Base-by-base conservation (phyloP, 2,329 filamentous ascomycete genomes). In the Coniella lustricola region DNA sequence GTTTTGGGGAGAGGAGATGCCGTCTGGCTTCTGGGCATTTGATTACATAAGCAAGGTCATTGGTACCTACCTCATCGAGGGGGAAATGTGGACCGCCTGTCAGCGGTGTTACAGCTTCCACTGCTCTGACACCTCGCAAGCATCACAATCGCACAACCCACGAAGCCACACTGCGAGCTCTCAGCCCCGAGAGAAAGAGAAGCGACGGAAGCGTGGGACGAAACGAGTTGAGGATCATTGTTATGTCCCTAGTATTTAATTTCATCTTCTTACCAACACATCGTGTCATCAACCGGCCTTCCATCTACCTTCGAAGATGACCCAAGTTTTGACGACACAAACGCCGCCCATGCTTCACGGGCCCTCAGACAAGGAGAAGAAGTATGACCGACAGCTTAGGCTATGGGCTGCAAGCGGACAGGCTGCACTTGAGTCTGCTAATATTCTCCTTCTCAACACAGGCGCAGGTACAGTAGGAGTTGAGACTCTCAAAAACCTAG, bases 401-500 rank as follows among this genome's bases (percentile, higher is more conserved):
- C 73, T 98, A 13, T 98, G 93, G 93, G 94, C 90, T 53, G 90
- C 91, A 36, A 88, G 81, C 44, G 93, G 93, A 16, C 93, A 98
- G 65, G 78, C 85, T 56, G 91, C 90, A 14, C 76, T 98, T 2
- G 94, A 98, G 66, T 82, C 89, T 49, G 87, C 93, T 18, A 87
- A 94, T 57, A 84, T 98, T n/a, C 78, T 97, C 12, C 76, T 98
- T 4, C 72, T 98, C 52, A 96, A 95, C 67, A 87, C 85, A 1
- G 86, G 89, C 2, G 70, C 85, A n/a, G 91, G 91, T 9, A 87
- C 90, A 2, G 87, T 90, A 31, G 93, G 90, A 13, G 77, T 94
- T 12, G 93, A 98, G 67, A 84, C 90, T 0, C 76, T 98, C 53
- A 98, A 98, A 75, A 98, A 98, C 63, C 79, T 98, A n/a, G 87